phyloP scores from a whole-genome alignment of 768 basidiomycete genomes.

The Suillus cothurnatus region DNA sequence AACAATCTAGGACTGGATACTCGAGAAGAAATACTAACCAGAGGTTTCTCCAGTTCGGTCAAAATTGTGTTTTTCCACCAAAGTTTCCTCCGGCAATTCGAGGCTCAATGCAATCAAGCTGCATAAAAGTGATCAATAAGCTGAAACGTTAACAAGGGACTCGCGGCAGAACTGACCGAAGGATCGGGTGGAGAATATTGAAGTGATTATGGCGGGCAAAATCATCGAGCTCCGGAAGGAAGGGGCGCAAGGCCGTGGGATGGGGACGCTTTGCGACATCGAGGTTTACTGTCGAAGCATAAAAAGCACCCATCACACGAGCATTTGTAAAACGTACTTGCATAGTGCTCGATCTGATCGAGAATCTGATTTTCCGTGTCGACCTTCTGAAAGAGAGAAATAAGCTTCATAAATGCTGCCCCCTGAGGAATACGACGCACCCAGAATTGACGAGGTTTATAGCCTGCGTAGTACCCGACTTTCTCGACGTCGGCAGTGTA shows the following conservation, averaged over 20 bases:
- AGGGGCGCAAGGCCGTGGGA: conserved; percentile 29
- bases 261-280: conserved; percentile 28
- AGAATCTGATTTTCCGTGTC: conserved; percentile 35
- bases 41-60: conserved; percentile 30
- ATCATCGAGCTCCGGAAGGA: conserved; percentile 32
- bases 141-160: background rate
- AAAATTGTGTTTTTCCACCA: conserved; percentile 32
- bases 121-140: background rate
- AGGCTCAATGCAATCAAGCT: conserved; percentile 37
- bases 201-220: conserved; percentile 33
- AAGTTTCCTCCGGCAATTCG: conserved; percentile 36
- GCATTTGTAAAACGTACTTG: conserved; percentile 20
- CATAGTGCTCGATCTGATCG: conserved; percentile 38
- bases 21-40: conserved; percentile 19
- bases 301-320: background rate
- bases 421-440: conserved; percentile 29
- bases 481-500: conserved; percentile 41
- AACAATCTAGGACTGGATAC: background rate
- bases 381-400: conserved; percentile 26
- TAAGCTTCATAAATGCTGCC: no score
- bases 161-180: conserved; percentile 18
- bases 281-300: conserved; percentile 26
- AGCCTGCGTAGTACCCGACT: conserved; percentile 54
- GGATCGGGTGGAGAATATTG: conserved; percentile 29
- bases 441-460: conserved; percentile 57